These are phyloP conservation scores for Smallanthus sonchifolius DNA, from an alignment of 129 eudicot genomes.

Conservation along the genomic window DNA sequence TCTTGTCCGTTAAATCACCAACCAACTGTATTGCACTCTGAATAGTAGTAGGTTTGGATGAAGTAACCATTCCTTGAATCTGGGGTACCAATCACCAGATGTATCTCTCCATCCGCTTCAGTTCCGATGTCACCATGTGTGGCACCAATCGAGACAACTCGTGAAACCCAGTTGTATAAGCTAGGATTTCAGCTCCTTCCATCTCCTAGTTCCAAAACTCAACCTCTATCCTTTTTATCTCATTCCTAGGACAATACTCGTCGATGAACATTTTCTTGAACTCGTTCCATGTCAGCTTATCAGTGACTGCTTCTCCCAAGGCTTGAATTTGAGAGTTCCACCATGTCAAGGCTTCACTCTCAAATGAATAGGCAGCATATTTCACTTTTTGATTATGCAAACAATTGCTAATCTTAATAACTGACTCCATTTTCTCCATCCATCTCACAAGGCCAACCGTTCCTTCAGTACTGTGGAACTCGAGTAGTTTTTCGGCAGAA, in stretches of 20 bases:
- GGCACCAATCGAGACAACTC: neutral
- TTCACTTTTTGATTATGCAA: no score
- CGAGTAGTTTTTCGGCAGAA: no score
- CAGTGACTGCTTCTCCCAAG: neutral
- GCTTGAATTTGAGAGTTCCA: neutral
- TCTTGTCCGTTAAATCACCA: no score
- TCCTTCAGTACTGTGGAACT: no score
- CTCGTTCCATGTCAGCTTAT: neutral
- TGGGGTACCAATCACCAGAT: neutral
- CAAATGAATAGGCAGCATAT: no score
- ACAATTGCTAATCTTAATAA: no score
- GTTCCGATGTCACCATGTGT: neutral
- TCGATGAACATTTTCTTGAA: neutral
- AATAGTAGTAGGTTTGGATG: no score
- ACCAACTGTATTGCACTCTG: no score
- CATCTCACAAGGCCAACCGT: no score
- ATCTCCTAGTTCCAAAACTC: neutral
- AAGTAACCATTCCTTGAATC: neutral
- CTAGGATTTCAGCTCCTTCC: neutral
- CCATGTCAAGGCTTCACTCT: neutral
- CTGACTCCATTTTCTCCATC: no score
- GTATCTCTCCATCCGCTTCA: neutral
- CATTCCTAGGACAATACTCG: neutral
- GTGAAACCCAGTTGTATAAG: neutral
- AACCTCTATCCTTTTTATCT: neutral